Evolutionary conservation across 176 grass and related monocot genomes (phyloP).

Genomic region (Aegilops longissima): DNA sequence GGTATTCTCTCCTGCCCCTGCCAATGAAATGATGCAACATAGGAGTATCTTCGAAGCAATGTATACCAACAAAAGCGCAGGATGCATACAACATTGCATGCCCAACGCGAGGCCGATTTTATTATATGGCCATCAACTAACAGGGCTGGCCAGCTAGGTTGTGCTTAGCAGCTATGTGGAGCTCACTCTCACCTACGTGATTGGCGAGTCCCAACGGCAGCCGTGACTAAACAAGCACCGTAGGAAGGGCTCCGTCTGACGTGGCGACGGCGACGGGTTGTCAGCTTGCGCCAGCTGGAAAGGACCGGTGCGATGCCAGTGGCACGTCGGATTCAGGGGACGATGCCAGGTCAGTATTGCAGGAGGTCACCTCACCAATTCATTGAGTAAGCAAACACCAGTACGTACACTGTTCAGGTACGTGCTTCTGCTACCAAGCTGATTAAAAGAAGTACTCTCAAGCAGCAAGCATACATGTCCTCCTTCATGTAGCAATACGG

Average conservation of each 20-base stretch:
- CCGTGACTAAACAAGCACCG: background rate
- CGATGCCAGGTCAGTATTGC: constrained; percentile 53
- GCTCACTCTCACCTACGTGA: background rate
- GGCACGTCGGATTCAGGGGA: constrained; percentile 61
- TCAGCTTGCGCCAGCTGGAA: constrained; percentile 20
- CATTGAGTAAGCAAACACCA: background rate
- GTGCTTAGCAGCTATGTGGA: background rate
- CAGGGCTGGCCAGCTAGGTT: background rate
- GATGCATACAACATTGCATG: background rate
- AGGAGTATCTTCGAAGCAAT: constrained; percentile 44
- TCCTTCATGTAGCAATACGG: background rate
- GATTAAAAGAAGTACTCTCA: background rate
- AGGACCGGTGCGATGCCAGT: background rate
- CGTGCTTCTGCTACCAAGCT: background rate
- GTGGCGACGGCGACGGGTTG: constrained; percentile 39
- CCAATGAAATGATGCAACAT: constrained; percentile 14
- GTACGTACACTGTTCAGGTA: background rate
- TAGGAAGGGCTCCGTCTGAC: background rate
- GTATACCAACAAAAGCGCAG: background rate
- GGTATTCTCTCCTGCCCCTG: background rate
- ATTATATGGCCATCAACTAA: background rate
- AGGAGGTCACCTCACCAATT: background rate
- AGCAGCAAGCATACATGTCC: no score
- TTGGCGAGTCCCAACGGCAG: constrained; percentile 25
- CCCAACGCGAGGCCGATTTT: background rate